Base-by-base conservation (phyloP, 148 eudicot species). In the Vaccinium myrtillus region DNA sequence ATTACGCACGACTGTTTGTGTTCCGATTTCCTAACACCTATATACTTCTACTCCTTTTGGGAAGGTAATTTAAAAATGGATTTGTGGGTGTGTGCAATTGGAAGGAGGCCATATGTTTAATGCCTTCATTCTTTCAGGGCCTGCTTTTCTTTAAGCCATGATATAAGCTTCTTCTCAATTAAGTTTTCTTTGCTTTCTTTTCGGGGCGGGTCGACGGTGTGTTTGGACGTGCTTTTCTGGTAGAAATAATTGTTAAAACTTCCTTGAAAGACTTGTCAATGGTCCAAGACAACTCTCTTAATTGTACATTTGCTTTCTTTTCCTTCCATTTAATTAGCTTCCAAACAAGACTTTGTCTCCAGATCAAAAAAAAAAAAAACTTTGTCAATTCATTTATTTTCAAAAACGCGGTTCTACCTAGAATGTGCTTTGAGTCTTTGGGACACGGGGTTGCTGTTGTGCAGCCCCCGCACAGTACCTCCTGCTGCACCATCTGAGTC, bases 221-320 rank as follows among this genome's bases (percentile, higher is more conserved):
- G 69, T 63, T 63, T 67, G 36, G 36, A 25, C 11, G 39, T 27
- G 14, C 39, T 21, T 27, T 69, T 11, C 1, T 25, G 4, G 15
- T 9, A 69, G 36, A 14, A 69, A 69, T 30, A 11, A 4, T 69
- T 11, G 16, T 27, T 23, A 25, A 25, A 23, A 25, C 74, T 25
- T 69, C 36, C 74, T 27, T 69, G 39, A 69, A 69, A 69, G 74
- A 69, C 74, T 69, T 69, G 74, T 69, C 74, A 69, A 25, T 69
- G 36, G 73, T 67, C 73, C 10, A 65, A 25, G 70, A 65, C 30
- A 65, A 67, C 16, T 67, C 14, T 25, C 73, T 23, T 58, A 58
- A 23, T 21, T 21, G 13, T 19, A 30, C 0, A 65, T 65, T 8
- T 23, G 23, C 70, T 61, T 6, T 9, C 5, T 23, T 27, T 12